Base-by-base conservation (phyloP, 2,329 filamentous ascomycete genomes). In the Aspergillus neotritici region DNA sequence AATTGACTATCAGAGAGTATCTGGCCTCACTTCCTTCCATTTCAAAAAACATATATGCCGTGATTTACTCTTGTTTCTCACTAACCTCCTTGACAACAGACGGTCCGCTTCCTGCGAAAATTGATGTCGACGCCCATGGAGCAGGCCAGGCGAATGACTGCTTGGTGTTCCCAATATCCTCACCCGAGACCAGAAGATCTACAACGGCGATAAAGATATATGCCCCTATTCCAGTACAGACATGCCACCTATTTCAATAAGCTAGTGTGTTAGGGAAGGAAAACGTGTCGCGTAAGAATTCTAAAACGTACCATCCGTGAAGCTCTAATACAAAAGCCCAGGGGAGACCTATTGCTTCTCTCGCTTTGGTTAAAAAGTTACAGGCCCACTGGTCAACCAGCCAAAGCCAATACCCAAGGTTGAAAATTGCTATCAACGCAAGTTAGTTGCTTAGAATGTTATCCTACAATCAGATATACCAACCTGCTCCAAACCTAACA, bases 281-380 rank as follows among this genome's bases (percentile, higher is more conserved):
- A 2, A 44, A 30, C n/a, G 9, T 12, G 15, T 5, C 12, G 5
- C 21, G 2, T 32, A 14, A 21, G 28, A 32, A 32, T 2, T 13
- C 2, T 4, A 4, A 15, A 29, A 44, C 46, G n/a, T 52, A 62
- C 58, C 60, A 63, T 7, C 58, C 61, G 41, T 62, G 60, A 31
- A 63, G 50, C 35, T 63, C 60, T 12, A 62, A 46, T 15, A 52
- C 9, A 37, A 55, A 62, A 2, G 50, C 58, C 45, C 49, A 54
- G 4, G 56, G 55, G 7, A 59, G 41, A 15, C 57, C 56, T 4
- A 62, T 37, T n/a, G 21, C 16, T 8, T 30, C 41, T 34, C 60
- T 41, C n/a, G 45, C 17, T 3, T 46, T 34, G 8, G 39, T 53
- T 4, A 63, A 30, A 16, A 34, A 48, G 4, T 30, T 44, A 34